Evolutionary conservation across 75 land plant genomes (phyloP), one percentile per base, ranked within the genome.

Genomic region (Larix kaempferi): DNA sequence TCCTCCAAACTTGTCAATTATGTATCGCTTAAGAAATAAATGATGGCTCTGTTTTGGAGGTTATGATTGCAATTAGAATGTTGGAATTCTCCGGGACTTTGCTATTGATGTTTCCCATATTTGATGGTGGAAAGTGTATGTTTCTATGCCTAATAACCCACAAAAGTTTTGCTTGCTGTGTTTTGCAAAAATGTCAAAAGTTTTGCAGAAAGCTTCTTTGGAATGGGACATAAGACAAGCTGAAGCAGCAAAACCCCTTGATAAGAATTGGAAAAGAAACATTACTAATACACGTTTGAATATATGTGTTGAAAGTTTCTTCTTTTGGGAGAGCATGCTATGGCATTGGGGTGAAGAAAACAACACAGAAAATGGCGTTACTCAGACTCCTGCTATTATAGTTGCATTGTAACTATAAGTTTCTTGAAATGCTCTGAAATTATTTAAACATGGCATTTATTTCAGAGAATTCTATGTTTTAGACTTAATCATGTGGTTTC

Each of bases 11-110:
- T 88, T 92, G 13, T 89, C 87, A 67, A 91, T 87, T 15, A 79
- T 92, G 1, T 91, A 92, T 71, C 87, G 86, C 77, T 74, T 92
- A 74, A 91, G 94, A 16, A 57, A 83, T 6, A 92, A 92, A 77
- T 90, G 88, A 16, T 92, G 91, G 94, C 59, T 92, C 1, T 89
- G 89, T 80, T 92, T 86, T 57, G 69, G 94, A 33, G 91, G 89
- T 62, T 92, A 88, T 58, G 90, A 92, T 21, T 92, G 91, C 83
- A 92, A 89, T 79, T 92, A 90, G 94, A 92, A 92, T 78, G 79
- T 86, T 66, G 82, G 79, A 59, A 77, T 78, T 54, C 78, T 81
- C 77, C 85, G 79, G 25, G 84, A 83, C 61, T 92, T 85, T 82
- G 91, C 94, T 0, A 92, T 83, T 73, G 90, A 92, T 86, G 78